These are phyloP conservation scores for Hirschfeldia incana DNA, from an alignment of 345 rosid species.

Conservation along the genomic window DNA sequence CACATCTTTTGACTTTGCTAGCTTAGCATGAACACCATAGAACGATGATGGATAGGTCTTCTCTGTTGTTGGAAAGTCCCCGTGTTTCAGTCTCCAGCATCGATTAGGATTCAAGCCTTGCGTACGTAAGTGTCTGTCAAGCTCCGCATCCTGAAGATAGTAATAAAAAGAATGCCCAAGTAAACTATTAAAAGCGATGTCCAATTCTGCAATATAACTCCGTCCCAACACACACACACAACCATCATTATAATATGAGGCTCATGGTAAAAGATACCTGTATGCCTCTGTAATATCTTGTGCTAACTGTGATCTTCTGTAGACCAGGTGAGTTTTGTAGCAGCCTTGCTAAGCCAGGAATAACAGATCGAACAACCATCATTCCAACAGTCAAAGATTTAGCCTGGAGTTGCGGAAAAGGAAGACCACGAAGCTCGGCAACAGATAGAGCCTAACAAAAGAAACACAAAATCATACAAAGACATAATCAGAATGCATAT, in stretches of 20 bases:
- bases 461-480: neutral
- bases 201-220: no score
- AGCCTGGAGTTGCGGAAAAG: neutral
- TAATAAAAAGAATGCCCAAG: neutral
- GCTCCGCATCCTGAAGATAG: neutral
- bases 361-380: neutral
- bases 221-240: neutral
- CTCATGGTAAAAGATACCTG: neutral
- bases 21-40: neutral
- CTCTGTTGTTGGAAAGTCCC: neutral
- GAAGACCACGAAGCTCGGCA: neutral
- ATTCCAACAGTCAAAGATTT: neutral
- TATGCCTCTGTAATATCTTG: neutral
- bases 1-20: neutral
- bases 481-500: no score
- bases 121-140: neutral
- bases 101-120: neutral
- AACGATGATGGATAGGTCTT: neutral
- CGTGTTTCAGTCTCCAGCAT: neutral
- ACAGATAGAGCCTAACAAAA: neutral
- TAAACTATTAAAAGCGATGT: no score
- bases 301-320: neutral
- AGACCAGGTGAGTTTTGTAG: neutral
- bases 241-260: no score
- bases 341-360: no score